Evolutionary conservation across 805 yeast species (phyloP).

Genomic region (Starmerella cellae): DNA sequence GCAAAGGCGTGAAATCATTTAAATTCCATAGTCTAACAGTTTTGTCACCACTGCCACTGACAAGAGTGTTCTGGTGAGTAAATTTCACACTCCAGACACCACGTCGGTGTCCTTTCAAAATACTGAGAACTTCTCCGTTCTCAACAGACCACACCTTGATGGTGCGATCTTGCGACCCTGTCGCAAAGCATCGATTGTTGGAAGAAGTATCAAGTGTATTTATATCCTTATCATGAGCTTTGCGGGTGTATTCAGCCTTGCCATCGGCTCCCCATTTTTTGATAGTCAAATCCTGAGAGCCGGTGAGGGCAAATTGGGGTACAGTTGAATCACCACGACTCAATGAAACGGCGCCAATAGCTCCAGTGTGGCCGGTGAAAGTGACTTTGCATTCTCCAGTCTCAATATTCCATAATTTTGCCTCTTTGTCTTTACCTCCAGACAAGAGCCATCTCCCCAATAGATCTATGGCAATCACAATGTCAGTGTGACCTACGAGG

Average conservation of each 20-base stretch:
- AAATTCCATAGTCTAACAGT: slow-evolving; percentile 82
- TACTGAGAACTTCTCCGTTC: slow-evolving; percentile 76
- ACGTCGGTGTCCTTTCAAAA: slow-evolving; percentile 79
- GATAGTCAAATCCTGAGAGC: slow-evolving; percentile 70
- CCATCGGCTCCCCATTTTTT: slow-evolving; percentile 61
- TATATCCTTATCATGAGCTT: slow-evolving; percentile 94
- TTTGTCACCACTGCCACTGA: slow-evolving; percentile 89
- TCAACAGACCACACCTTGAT: slow-evolving; percentile 80
- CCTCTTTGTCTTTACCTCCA: slow-evolving; percentile 79
- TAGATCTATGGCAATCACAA: slow-evolving; percentile 67
- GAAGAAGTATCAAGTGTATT: slow-evolving; percentile 85
- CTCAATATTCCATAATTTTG: slow-evolving; percentile 61
- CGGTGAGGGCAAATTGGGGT: slow-evolving; percentile 69
- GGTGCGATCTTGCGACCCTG: slow-evolving; percentile 88
- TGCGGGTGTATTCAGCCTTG: slow-evolving; percentile 69
- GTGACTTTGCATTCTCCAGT: slow-evolving; percentile 40
- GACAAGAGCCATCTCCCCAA: slow-evolving; percentile 85
- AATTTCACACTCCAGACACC: slow-evolving; percentile 89
- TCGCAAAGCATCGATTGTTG: slow-evolving; percentile 73
- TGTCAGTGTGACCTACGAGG: slow-evolving; percentile 72
- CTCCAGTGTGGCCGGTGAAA: slow-evolving; percentile 75
- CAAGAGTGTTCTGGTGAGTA: slow-evolving; percentile 53
- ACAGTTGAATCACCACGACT: slow-evolving; percentile 34
- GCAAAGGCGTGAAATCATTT: slow-evolving; percentile 56
- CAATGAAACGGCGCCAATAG: slow-evolving; percentile 70